phyloP scores from a whole-genome alignment of 768 basidiomycete genomes.

The Russula foetens region DNA sequence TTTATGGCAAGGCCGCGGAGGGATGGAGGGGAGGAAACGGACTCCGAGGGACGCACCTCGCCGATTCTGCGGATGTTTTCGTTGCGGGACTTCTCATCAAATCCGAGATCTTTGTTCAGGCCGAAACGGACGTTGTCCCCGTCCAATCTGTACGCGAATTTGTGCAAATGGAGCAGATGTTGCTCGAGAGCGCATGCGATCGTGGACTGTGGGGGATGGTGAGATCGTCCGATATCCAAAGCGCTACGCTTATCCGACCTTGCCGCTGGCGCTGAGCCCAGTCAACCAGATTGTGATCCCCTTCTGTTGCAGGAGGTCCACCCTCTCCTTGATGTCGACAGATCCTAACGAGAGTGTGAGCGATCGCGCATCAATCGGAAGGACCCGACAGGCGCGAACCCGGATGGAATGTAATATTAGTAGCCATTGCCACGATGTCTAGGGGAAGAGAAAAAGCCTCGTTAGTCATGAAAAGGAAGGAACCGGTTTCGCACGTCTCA shows the following conservation, averaged over 20 bases:
- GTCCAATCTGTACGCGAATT: slow-evolving; percentile 87
- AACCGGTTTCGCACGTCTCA: neutral
- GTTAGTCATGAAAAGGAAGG: neutral
- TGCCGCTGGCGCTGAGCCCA: slow-evolving; percentile 90
- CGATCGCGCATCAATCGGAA: neutral
- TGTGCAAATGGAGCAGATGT: slow-evolving; percentile 78
- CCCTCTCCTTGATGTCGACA: slow-evolving; percentile 11
- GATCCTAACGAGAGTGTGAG: slow-evolving; percentile 9
- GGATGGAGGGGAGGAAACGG: too few species aligned
- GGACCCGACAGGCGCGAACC: neutral
- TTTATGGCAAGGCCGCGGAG: neutral
- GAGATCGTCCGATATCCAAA: neutral
- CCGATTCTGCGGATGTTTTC: slow-evolving; percentile 97
- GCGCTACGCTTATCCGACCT: slow-evolving; percentile 40
- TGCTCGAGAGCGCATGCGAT: slow-evolving; percentile 97
- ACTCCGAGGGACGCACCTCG: slow-evolving; percentile 54
- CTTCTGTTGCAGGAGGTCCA: slow-evolving; percentile 1
- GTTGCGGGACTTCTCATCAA: slow-evolving; percentile 83
- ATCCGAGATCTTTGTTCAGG: slow-evolving; percentile 93
- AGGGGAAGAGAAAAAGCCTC: neutral
- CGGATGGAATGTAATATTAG: slow-evolving; percentile 34
- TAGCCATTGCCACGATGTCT: slow-evolving; percentile 26
- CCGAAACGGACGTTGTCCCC: slow-evolving; percentile 96
- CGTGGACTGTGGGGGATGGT: slow-evolving; percentile 57
- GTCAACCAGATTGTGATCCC: slow-evolving; percentile 63